Evolutionary conservation across 1,284 basidiomycete species (phyloP).

Genomic region (Exobasidium cylindrosporum): DNA sequence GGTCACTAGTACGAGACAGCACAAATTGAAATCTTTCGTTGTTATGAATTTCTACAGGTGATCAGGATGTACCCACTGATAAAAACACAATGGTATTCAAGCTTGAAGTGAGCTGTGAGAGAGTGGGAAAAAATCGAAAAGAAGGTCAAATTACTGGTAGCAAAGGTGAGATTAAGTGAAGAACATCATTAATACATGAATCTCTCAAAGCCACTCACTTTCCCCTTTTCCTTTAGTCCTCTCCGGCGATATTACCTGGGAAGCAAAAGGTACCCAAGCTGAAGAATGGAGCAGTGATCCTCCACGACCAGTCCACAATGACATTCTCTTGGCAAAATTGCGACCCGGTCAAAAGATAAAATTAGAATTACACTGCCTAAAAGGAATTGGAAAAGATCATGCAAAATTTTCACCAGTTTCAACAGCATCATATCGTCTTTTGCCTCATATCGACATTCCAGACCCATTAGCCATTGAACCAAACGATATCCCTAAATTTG

Average conservation of each 20-base stretch:
- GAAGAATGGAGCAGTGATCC: constrained; percentile 58
- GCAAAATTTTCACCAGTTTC: constrained; percentile 93
- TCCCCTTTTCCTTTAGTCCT: constrained; percentile 62
- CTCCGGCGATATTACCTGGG: constrained; percentile 77
- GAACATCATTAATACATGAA: too few relatives aligned
- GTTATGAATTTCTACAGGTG: too few relatives aligned
- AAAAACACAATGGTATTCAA: constrained; percentile 89
- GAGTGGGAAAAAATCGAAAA: constrained; percentile 60
- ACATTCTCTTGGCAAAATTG: constrained; percentile 91
- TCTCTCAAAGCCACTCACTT: too few relatives aligned
- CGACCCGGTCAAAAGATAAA: constrained; percentile 81
- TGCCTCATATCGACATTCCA: constrained; percentile 78
- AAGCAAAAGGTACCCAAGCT: constrained; percentile 79
- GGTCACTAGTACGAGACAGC: too few relatives aligned
- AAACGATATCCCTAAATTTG: constrained; percentile 71
- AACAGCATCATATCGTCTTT: constrained; percentile 77
- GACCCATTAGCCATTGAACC: constrained; percentile 64
- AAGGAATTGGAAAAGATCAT: constrained; percentile 92
- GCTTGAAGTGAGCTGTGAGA: constrained; percentile 70
- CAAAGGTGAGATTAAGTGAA: constrained; percentile 18
- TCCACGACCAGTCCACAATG: constrained; percentile 72
- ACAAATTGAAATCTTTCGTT: too few relatives aligned
- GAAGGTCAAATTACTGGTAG: constrained; percentile 59
- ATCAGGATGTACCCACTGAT: constrained; percentile 66
- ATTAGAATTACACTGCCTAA: constrained; percentile 86